Base-by-base conservation (phyloP, 441 rosid genomes). In the Gossypium schwendimanii region DNA sequence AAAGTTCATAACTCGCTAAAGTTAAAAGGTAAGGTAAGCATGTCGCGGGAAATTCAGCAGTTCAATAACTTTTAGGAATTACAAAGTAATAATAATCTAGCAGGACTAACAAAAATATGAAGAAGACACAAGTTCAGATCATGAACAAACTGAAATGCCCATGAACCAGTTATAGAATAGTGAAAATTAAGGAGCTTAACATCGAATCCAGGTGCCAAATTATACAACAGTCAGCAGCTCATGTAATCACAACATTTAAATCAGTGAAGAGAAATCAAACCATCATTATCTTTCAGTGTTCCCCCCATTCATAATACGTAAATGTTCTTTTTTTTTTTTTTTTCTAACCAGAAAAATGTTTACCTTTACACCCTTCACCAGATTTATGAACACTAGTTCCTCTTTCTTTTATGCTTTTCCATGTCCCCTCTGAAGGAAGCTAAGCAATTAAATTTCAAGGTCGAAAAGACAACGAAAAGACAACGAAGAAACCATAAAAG, bases 101-200 rank as follows among this genome's bases (percentile, higher is more conserved):
- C 23, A 49, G 20, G 36, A 14, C 12, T 8, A n/a, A 39, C 4
- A 17, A 47, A 41, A 47, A 66, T 45, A 45, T 45, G 55, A 45
- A 65, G 49, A 45, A 6, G 14, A 65, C 39, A 44, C 36, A 18
- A 12, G 12, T 66, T 66, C 21, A 47, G 21, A 14, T 45, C 26
- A 47, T 28, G 39, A 4, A 47, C 69, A 23, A 45, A 66, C 57
- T 21, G 36, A 23, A 47, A 26, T 9, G 7, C 36, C 33, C 21
- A 26, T 49, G 71, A 26, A 49, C 24, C 14, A 3, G 28, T 17
- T 53, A 53, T 5, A 53, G 60, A 36, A 9, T 68, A 17, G 60
- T 17, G 44, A 68, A 68, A 66, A 53, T 52, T 28, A 68, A 31
- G n/a, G 71, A 67, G 24, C 24, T 67, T 67, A 7, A 14, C 71